These are phyloP conservation scores for Aspergillus bombycis DNA, from an alignment of 2,329 filamentous ascomycete genomes.

Conservation along the genomic window DNA sequence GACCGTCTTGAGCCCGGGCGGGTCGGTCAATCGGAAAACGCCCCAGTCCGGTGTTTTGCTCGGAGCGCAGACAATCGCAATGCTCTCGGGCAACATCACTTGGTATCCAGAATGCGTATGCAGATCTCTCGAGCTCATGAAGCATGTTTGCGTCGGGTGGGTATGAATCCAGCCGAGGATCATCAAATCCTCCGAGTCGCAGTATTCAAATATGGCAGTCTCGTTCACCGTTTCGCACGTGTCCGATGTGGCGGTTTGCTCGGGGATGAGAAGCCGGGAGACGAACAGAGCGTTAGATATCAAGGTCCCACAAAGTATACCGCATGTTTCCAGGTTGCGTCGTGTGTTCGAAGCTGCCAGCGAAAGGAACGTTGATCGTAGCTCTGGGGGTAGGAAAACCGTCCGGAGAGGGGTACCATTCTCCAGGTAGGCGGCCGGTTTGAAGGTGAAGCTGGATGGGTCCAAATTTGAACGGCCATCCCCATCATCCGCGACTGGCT, in stretches of 20 bases:
- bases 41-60: conserved; percentile 76
- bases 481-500: conserved; percentile 12
- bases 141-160: conserved; percentile 93
- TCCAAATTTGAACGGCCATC: conserved; percentile 33
- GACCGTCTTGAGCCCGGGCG: conserved; percentile 84
- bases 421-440: conserved; percentile 84
- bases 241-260: conserved; percentile 86
- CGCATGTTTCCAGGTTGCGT: conserved; percentile 88
- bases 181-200: conserved; percentile 79
- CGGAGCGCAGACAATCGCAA: conserved; percentile 95
- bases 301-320: conserved; percentile 86
- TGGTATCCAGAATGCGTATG: conserved; percentile 96
- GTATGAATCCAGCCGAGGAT: conserved; percentile 98
- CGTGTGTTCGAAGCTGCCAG: conserved; percentile 76
- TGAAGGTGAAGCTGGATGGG: conserved; percentile 71
- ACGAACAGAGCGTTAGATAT: conserved; percentile 95
- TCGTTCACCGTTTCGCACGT: conserved; percentile 95
- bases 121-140: conserved; percentile 92
- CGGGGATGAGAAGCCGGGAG: conserved; percentile 82
- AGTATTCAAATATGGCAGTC: conserved; percentile 82
- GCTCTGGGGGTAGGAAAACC: conserved; percentile 77
- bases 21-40: conserved; percentile 90
- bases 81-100: conserved; percentile 92
- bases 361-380: conserved; percentile 74
- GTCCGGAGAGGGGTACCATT: conserved; percentile 84